phyloP scores from a whole-genome alignment of 768 basidiomycete genomes.

The Russula lepida region DNA sequence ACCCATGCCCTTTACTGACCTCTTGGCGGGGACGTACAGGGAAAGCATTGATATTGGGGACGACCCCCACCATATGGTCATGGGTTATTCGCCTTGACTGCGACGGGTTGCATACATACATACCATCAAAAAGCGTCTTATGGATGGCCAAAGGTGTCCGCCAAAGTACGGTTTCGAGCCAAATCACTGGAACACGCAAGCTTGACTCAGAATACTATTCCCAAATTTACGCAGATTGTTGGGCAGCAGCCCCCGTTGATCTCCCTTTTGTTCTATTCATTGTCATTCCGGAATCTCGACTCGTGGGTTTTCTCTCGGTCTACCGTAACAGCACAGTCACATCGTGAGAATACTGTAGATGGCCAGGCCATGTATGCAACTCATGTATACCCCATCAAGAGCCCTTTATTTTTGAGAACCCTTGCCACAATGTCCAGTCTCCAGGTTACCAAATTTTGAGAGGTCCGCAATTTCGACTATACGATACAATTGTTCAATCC shows the following conservation, averaged over 20 bases:
- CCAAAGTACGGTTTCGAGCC: not conserved
- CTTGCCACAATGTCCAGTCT: not conserved
- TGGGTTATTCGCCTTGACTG: not conserved
- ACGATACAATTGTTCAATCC: not conserved
- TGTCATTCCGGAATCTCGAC: not conserved
- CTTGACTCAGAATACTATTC: not conserved
- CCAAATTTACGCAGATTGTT: not conserved
- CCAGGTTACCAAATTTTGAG: not conserved
- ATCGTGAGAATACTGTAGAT: not conserved
- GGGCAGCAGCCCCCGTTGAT: not conserved
- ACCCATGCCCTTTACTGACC: not conserved
- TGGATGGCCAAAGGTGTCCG: not conserved
- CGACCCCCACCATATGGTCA: not conserved
- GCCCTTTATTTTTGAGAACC: not conserved
- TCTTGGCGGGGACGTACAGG: not conserved
- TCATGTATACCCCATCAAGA: no score
- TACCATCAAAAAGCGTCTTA: not conserved
- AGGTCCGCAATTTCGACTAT: not conserved
- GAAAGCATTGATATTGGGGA: not conserved
- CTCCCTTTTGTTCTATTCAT: not conserved
- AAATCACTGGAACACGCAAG: not conserved
- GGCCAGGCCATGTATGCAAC: not conserved
- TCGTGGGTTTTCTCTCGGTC: not conserved
- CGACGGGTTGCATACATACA: not conserved
- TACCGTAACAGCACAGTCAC: not conserved